These are phyloP conservation scores for Cutaneotrichosporon cavernicola DNA, from an alignment of 1,284 basidiomycete genomes.

Conservation along the genomic window DNA sequence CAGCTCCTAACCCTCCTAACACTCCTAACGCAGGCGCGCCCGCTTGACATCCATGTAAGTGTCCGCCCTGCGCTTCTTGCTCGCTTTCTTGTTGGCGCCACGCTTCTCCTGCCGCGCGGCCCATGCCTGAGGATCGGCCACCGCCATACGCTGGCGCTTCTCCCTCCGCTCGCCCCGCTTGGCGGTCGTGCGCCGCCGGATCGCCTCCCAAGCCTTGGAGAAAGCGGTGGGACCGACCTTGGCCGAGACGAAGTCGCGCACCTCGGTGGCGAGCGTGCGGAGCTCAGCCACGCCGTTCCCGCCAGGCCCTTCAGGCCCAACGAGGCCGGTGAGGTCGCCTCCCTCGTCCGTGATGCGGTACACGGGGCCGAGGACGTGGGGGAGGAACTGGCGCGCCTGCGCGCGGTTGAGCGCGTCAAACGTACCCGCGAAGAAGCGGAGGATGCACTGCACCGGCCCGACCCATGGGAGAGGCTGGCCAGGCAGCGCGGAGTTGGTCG, in stretches of 20 bases:
- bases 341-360: slow-evolving; percentile 86
- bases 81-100: slow-evolving; percentile 77
- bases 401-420: slow-evolving; percentile 64
- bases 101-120: slow-evolving; percentile 70
- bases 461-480: slow-evolving; percentile 65
- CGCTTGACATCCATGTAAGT: slow-evolving; percentile 34
- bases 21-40: slow-evolving; percentile 1
- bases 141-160: slow-evolving; percentile 26
- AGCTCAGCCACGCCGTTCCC: slow-evolving; percentile 62
- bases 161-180: slow-evolving; percentile 73
- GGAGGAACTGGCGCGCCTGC: slow-evolving; percentile 66
- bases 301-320: slow-evolving; percentile 21
- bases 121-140: slow-evolving; percentile 51
- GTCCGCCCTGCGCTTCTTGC: slow-evolving; percentile 69
- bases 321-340: slow-evolving; percentile 60
- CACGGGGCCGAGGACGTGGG: slow-evolving; percentile 81
- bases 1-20: neutral
- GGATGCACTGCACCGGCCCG: slow-evolving; percentile 71
- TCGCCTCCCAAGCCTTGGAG: slow-evolving; percentile 71
- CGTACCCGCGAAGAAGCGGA: slow-evolving; percentile 96
- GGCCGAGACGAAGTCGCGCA: slow-evolving; percentile 80
- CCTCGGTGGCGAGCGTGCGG: slow-evolving; percentile 74
- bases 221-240: slow-evolving; percentile 84
- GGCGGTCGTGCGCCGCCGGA: slow-evolving; percentile 68
- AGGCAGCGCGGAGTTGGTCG: slow-evolving; percentile 38